Base-by-base conservation (phyloP, 768 basidiomycete genomes). In the Leccinum uliginosum region DNA sequence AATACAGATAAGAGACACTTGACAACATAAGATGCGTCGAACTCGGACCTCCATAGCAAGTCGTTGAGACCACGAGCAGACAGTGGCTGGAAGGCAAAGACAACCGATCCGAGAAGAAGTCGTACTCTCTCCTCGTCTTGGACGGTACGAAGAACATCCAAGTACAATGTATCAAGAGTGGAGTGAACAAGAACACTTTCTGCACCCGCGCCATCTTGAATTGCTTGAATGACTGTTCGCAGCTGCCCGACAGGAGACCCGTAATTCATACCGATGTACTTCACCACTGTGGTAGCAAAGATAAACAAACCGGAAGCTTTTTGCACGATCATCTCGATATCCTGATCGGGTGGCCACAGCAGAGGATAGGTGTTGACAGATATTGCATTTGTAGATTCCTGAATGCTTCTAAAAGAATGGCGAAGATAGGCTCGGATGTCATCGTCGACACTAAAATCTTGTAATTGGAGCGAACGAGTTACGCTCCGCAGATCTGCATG, bases 211-310 rank as follows among this genome's bases (percentile, higher is more conserved):
- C 52, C 21, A 21, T 52, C 34, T 29, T n/a, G 53, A 19, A 65
- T 44, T 8, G 51, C 40, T 35, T 38, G 55, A 40, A 65, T 54
- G 6, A 65, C 60, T 9, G 21, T 24, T 55, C 53, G 50, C n/a
- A 65, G 55, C 24, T 52, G 60, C 19, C 26, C 9, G 24, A 43
- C 46, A 9, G 64, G 63, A 10, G 53, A 61, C 26, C 52, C 44
- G 19, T 63, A 55, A 10, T 45, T 50, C 44, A 52, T 50, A 19
- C 57, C 54, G 10, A 70, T 56, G 38, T 65, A 68, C 43, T 64
- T 66, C 44, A 71, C 54, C 30, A 71, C 63, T 2, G 70, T 70
- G 9, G 65, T 61, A 24, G 70, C 59, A 50, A 67, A 69, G 14
- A 70, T 66, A 27, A 72, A 72, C 29, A 70, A 60, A 2, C 70